Conservation (phyloP, 345 rosid species). For the Lumnitzera littorea region DNA sequence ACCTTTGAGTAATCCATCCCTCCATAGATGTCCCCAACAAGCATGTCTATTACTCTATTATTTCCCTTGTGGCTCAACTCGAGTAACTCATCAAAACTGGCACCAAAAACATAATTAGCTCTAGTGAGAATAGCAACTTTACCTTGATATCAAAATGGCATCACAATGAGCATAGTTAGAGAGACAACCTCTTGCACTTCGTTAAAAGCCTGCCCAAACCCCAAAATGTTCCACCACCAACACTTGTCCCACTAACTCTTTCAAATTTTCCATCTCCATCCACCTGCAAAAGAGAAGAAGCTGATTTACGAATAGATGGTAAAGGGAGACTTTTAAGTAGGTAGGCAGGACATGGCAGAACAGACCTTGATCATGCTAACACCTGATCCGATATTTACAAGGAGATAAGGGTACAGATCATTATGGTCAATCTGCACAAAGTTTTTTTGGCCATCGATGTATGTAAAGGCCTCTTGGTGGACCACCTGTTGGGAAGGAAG, state of each 20-base stretch:
- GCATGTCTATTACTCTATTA: slow-evolving; percentile 81
- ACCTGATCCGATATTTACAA: slow-evolving; percentile 89
- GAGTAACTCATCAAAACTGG: slow-evolving; percentile 70
- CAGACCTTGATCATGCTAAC: slow-evolving; percentile 93
- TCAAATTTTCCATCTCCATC: slow-evolving; percentile 79
- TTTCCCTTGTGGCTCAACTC: slow-evolving; percentile 72
- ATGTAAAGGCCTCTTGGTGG: slow-evolving; percentile 74
- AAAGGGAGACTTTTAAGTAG: neutral
- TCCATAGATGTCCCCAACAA: slow-evolving; percentile 92
- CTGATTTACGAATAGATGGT: slow-evolving; percentile 8
- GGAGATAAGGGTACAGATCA: slow-evolving; percentile 79
- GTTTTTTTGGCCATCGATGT: slow-evolving; percentile 58
- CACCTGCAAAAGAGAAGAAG: slow-evolving; percentile 38
- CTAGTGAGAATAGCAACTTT: neutral
- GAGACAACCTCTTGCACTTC: slow-evolving; percentile 58
- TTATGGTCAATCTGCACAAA: slow-evolving; percentile 63
- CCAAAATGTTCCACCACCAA: slow-evolving; percentile 87
- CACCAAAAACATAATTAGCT: slow-evolving; percentile 10
- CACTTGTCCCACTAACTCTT: slow-evolving; percentile 81
- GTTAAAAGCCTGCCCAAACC: slow-evolving; percentile 86
- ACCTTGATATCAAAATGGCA: neutral
- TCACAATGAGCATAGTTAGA: slow-evolving; percentile 3
- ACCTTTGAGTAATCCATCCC: slow-evolving; percentile 74
- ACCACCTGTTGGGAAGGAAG: slow-evolving; percentile 36
- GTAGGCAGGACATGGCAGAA: slow-evolving; percentile 1